Evolutionary conservation across 2,329 filamentous ascomycete species (phyloP), one percentile per base, ranked within the genome.

Genomic region (Amauroascus verrucosus): DNA sequence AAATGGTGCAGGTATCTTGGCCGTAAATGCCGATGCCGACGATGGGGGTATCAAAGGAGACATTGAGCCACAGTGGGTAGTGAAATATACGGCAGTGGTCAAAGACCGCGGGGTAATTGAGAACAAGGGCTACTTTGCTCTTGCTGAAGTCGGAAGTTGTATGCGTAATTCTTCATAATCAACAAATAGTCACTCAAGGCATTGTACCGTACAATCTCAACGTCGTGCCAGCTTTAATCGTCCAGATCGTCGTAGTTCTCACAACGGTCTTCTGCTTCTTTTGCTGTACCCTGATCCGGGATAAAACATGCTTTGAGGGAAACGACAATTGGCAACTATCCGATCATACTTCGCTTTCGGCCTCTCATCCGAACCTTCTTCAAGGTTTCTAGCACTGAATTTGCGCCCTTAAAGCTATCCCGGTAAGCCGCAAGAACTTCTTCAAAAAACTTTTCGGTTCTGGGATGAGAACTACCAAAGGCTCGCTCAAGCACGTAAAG

Each of bases 41-140:
- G 74, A 75, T 59, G 69, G 61, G 8, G 85, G 86, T 0, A 73
- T 95, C 54, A 76, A 79, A 60, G 90, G 88, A 3, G 83, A 95
- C 59, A 78, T 97, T 47, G 79, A 81, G 55, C 90, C 93, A 26
- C 83, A 91, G 66, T 98, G 93, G 91, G 93, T 97, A 26, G 85
- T 91, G 60, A 95, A 97, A 67, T 98, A 98, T 67, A 96, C 91
- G 35, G 93, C 93, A 1, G 91, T 97, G 55, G 88, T 97, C 38
- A 86, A 86, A 68, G 86, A 97, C 67, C 78, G 93, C 51, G 93
- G 93, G 13, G 93, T 98, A 7, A 91, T 98, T 59, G 93, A 98
- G 75, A 95, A 93, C 67, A 98, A 97, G 75, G 93, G 93, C 6
- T 97, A 96, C 70, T 96, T 96, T 74, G 91, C 91, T 1, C 82